phyloP scores from a whole-genome alignment of 441 rosid species.

The Jatropha podagrica region DNA sequence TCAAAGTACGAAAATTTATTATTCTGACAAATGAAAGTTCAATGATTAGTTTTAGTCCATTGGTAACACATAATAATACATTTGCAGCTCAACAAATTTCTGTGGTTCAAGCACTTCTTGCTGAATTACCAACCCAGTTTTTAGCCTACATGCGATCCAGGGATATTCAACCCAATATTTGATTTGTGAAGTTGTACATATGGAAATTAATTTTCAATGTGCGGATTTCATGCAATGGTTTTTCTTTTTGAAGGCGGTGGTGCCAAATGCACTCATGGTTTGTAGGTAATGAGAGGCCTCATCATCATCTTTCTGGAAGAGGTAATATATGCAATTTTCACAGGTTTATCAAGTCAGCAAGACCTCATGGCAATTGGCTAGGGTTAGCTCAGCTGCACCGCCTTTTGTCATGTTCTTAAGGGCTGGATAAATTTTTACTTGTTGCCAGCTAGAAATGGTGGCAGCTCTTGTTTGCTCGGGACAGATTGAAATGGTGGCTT shows the following conservation, averaged over 20 bases:
- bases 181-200: conserved; percentile 39
- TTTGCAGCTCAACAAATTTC: conserved; percentile 71
- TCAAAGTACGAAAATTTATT: conserved; percentile 52
- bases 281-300: conserved; percentile 10
- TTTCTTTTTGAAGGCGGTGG: conserved; percentile 11
- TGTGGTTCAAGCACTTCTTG: conserved; percentile 75
- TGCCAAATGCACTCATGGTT: conserved; percentile 12
- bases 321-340: background rate
- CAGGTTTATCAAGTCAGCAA: background rate
- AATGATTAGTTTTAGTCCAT: background rate
- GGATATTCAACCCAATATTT: conserved; percentile 49
- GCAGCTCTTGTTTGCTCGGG: background rate
- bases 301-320: background rate
- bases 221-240: conserved; percentile 23
- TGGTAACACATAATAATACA: background rate
- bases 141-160: conserved; percentile 71
- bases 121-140: conserved; percentile 83
- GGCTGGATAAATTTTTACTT: conserved; percentile 4
- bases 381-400: background rate
- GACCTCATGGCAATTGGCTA: background rate
- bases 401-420: background rate
- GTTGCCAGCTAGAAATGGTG: conserved; percentile 7
- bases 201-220: conserved; percentile 18
- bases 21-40: background rate
- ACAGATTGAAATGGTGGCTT: background rate